Conservation (phyloP, 352 stramenopile genomes). For the Pythium angustatum region DNA sequence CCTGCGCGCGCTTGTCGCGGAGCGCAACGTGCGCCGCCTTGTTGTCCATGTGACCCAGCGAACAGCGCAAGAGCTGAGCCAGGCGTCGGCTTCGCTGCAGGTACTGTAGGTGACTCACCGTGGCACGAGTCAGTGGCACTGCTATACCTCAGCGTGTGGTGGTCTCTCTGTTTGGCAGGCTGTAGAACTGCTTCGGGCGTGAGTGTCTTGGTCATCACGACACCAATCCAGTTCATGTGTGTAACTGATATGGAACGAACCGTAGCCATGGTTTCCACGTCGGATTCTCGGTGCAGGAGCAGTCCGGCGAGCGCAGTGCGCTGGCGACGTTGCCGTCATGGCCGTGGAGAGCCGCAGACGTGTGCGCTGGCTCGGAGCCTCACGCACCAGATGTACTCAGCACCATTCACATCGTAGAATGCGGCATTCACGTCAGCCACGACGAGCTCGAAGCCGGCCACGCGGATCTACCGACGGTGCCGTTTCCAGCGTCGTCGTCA, state of each 20-base stretch:
- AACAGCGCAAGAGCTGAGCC: slow-evolving; percentile 11
- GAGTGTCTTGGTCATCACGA: background rate
- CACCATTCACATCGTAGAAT: slow-evolving; percentile 2
- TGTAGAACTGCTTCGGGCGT: slow-evolving; percentile 2
- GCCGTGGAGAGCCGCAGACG: background rate
- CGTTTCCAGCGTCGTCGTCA: background rate
- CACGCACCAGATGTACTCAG: background rate
- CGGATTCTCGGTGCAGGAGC: background rate
- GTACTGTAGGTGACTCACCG: slow-evolving; percentile 10
- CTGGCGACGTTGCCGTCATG: background rate
- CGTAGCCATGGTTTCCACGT: slow-evolving; percentile 12
- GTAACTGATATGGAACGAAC: background rate
- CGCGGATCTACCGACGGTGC: background rate
- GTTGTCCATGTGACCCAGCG: slow-evolving; percentile 40
- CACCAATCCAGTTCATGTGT: background rate
- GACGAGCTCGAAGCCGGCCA: background rate
- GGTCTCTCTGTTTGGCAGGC: background rate
- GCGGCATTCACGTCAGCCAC: background rate
- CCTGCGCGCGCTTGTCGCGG: slow-evolving; percentile 23
- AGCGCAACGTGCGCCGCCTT: slow-evolving; percentile 54
- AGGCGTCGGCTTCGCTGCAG: slow-evolving; percentile 18
- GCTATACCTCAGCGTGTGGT: background rate
- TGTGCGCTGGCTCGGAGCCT: background rate
- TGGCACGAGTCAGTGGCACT: background rate
- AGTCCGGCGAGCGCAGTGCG: background rate